A percentile compares a stretch with the other conserved stretches of the same genome.
phyloP scores from a whole-genome alignment of 1,284 basidiomycete species.

The Blastosporella zonata region DNA sequence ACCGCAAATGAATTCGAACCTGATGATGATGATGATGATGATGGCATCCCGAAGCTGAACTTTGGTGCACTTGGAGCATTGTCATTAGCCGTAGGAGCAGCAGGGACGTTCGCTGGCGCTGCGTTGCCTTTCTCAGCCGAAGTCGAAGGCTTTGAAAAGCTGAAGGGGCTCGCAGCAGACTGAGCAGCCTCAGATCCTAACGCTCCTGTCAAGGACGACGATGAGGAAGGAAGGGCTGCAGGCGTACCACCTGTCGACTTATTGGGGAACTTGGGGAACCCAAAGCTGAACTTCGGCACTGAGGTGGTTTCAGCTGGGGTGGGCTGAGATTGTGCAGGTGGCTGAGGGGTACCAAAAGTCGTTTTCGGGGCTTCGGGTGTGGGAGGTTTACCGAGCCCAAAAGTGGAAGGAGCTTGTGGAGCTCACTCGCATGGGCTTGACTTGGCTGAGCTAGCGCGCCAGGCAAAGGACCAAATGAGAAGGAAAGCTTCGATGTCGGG shows the following conservation, averaged over 20 bases:
- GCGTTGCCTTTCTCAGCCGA: neutral
- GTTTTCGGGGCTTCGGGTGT: slow-evolving; percentile 18
- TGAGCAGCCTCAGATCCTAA: slow-evolving; percentile 10
- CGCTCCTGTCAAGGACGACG: slow-evolving; percentile 8
- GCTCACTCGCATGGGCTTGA: slow-evolving; percentile 3
- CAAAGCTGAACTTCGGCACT: slow-evolving; percentile 22
- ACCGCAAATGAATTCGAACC: slow-evolving; percentile 1
- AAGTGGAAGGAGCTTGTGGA: slow-evolving; percentile 10
- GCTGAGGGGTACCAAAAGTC: slow-evolving; percentile 11
- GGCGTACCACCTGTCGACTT: slow-evolving; percentile 10
- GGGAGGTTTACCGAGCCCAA: slow-evolving; percentile 24
- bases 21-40: slow-evolving; percentile 3
- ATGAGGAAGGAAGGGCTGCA: neutral
- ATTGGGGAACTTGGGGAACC: slow-evolving; percentile 10
- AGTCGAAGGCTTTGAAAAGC: slow-evolving; percentile 8
- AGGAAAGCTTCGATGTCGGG: slow-evolving; percentile 3
- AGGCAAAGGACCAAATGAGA: slow-evolving; percentile 1
- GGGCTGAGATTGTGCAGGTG: slow-evolving; percentile 10
- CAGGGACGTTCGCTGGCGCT: neutral
- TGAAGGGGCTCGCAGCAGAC: slow-evolving; percentile 14
- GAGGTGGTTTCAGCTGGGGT: slow-evolving; percentile 5
- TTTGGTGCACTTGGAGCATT: slow-evolving; percentile 22
- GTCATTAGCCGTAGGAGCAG: neutral
- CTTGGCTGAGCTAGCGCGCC: neutral
- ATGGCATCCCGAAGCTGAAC: slow-evolving; percentile 27